A percentile compares a stretch with the other conserved stretches of the same genome.
These are phyloP conservation scores for Sutorius eximius DNA, from an alignment of 1,284 basidiomycete species.

Conservation along the genomic window DNA sequence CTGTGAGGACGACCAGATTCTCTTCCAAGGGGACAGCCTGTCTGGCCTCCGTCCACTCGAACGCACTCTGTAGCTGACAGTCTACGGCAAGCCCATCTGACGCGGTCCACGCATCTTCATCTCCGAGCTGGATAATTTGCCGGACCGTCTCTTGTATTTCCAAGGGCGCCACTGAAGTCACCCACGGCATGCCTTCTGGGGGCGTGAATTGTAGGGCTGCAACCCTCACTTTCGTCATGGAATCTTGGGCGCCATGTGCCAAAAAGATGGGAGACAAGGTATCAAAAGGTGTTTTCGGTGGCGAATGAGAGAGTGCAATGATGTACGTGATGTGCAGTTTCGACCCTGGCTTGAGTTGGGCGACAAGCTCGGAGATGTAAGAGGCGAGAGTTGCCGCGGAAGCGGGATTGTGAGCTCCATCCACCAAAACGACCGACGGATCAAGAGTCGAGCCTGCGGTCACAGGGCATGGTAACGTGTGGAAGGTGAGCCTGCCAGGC, in stretches of 20 bases:
- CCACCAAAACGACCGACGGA: conserved; percentile 63
- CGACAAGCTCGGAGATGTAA: conserved; percentile 57
- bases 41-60: conserved; percentile 45
- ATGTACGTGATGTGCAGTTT: conserved; percentile 61
- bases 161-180: conserved; percentile 56
- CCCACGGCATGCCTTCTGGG: conserved; percentile 92
- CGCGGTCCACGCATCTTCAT: conserved; percentile 45
- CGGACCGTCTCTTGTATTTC: conserved; percentile 48
- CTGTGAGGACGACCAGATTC: conserved; percentile 71
- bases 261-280: conserved; percentile 68
- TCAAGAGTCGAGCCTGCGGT: conserved; percentile 17
- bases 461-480: conserved; percentile 40
- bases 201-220: conserved; percentile 65
- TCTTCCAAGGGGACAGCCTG: conserved; percentile 11
- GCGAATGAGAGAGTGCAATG: conserved; percentile 76
- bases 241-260: conserved; percentile 21
- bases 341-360: conserved; percentile 24
- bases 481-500: conserved; percentile 84
- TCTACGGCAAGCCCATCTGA: conserved; percentile 32
- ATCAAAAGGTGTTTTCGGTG: conserved; percentile 72
- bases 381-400: conserved; percentile 70
- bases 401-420: conserved; percentile 95
- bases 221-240: conserved; percentile 43
- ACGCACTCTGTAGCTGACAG: conserved; percentile 36
- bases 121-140: conserved; percentile 38